Percentiles rank a stretch among this genome's conserved stretches.
These are phyloP conservation scores for Stereum hirsutum DNA, from an alignment of 1,284 basidiomycete genomes.

Conservation along the genomic window DNA sequence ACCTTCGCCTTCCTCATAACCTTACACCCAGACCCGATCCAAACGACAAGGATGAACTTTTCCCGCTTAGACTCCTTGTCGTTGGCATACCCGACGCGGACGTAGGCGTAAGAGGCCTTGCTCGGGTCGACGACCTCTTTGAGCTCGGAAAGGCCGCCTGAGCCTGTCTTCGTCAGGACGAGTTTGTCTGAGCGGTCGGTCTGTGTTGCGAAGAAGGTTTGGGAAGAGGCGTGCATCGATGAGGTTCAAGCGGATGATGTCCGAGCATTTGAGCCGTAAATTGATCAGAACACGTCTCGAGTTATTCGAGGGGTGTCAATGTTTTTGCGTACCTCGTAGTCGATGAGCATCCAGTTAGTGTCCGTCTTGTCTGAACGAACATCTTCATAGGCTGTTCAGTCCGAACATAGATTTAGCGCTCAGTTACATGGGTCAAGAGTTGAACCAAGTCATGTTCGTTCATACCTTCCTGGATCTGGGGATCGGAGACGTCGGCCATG, in stretches of 20 bases:
- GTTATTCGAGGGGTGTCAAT: slow-evolving; percentile 3
- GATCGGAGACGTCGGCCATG: slow-evolving; percentile 82
- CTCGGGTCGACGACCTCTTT: slow-evolving; percentile 63
- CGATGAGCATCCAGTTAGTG: slow-evolving; percentile 79
- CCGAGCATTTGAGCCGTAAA: too few relatives aligned
- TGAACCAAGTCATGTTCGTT: not conserved
- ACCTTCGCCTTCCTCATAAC: slow-evolving; percentile 90
- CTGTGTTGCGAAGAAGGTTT: slow-evolving; percentile 16
- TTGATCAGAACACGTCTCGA: too few relatives aligned
- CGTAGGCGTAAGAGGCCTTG: slow-evolving; percentile 79
- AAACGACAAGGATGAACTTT: slow-evolving; percentile 85
- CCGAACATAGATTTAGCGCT: not conserved
- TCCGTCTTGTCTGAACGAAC: slow-evolving; percentile 77
- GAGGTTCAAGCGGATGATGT: too few relatives aligned
- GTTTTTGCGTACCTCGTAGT: slow-evolving; percentile 69
- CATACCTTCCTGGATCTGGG: slow-evolving; percentile 68
- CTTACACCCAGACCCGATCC: slow-evolving; percentile 83
- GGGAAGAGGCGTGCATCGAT: too few relatives aligned
- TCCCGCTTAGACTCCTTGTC: slow-evolving; percentile 81
- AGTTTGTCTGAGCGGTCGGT: slow-evolving; percentile 82
- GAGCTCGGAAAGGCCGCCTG: slow-evolving; percentile 72
- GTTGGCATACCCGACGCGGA: slow-evolving; percentile 76
- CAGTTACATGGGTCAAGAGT: not conserved
- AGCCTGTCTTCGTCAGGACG: slow-evolving; percentile 66
- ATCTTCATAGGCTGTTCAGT: slow-evolving; percentile 67